These are phyloP conservation scores for Alternaria sp. DNA, from an alignment of 2,329 filamentous ascomycete species.

Conservation along the genomic window DNA sequence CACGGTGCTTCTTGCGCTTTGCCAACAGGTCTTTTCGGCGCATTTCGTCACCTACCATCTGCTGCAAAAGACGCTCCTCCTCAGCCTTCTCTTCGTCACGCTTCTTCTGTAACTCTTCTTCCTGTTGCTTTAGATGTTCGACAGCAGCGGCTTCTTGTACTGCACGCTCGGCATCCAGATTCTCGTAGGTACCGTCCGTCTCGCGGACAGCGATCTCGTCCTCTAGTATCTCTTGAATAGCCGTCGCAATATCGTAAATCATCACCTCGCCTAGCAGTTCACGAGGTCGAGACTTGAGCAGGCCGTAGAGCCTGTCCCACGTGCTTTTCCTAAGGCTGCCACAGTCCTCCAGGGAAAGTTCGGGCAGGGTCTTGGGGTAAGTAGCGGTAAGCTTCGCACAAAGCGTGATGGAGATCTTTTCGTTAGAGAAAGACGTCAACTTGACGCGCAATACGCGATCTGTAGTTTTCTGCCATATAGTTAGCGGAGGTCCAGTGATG, in stretches of 20 bases:
- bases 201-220: conserved; percentile 82
- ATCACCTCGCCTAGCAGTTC: conserved; percentile 68
- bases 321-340: conserved; percentile 72
- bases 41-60: conserved; percentile 75
- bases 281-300: conserved; percentile 73
- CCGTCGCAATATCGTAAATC: conserved; percentile 66
- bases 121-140: conserved; percentile 58
- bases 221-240: conserved; percentile 75
- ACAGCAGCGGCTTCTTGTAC: conserved; percentile 77
- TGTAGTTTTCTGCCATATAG: conserved; percentile 68
- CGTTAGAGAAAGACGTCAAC: conserved; percentile 75
- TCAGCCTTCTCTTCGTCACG: conserved; percentile 61
- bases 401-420: conserved; percentile 73
- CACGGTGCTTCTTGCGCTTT: conserved; percentile 64
- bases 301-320: conserved; percentile 70
- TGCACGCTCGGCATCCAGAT: conserved; percentile 86
- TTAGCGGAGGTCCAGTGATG: neutral
- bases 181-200: conserved; percentile 77
- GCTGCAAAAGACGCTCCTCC: conserved; percentile 72
- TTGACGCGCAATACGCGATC: conserved; percentile 82
- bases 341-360: conserved; percentile 71
- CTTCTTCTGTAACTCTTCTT: conserved; percentile 50
- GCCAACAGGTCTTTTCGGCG: conserved; percentile 66
- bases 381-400: conserved; percentile 84
- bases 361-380: conserved; percentile 83